Evolutionary conservation across 257 asterid genomes (phyloP), one percentile per base, ranked within the genome.

Genomic region (Cruciata laevipes): DNA sequence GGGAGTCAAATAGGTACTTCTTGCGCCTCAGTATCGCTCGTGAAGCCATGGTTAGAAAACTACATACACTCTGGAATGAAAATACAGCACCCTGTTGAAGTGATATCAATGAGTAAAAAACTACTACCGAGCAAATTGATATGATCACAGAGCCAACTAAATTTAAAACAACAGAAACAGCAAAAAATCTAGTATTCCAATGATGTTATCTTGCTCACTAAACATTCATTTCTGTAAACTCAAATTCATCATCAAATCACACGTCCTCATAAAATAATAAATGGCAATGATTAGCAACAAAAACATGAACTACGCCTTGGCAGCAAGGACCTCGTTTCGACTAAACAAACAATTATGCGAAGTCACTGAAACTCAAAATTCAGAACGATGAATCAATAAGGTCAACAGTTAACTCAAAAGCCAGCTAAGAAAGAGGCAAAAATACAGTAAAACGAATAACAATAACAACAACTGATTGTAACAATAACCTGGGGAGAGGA

Each of bases 11-110:
- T 32, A 93, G 72, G 74, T 56, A 75, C 77, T 71, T 87, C 66
- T 77, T 93, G 80, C 79, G 84, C 63, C 72, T 80, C 74, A 84
- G 75, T 77, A 90, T 78, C 71, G 95, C 90, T 79, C 90, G 85
- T 47, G 97, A 86, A 77, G 97, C 90, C 97, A 93, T 92, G 61
- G 71, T 65, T 69, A 74, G 69, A 73, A 73, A 68, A 73, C 40
- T 63, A 77, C 73, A 76, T 69, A 69, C 74, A 80, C 76, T 79
- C 80, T 79, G 38, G 63, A 64, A 20, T 69, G 62, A 56, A 21
- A 31, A 24, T 6, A 59, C 51, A 66, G 40, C 40, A 31, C 42
- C 71, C 67, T 66, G 68, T 59, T 31, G 63, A 47, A 59, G 9
- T 13, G 18, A 55, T 17, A 51, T 6, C 14, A 51, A 4, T 49